Evolutionary conservation across 1,284 basidiomycete genomes (phyloP).

Genomic region (Earliella scabrosa): DNA sequence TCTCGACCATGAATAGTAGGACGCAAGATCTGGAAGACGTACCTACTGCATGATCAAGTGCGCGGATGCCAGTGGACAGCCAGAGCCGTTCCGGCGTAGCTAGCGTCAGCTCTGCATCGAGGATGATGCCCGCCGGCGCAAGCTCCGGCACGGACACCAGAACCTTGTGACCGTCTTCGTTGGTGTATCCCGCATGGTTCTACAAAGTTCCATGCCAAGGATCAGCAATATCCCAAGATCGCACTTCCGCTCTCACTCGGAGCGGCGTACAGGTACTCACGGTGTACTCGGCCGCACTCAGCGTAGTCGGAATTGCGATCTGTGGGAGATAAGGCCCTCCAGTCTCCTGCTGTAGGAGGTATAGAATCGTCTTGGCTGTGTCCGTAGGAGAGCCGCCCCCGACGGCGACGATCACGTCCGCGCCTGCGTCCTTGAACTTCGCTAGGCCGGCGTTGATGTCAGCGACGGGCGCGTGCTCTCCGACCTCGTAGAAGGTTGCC

Average conservation of each 20-base stretch:
- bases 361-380: constrained; percentile 73
- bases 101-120: constrained; percentile 78
- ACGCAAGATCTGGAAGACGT: no score
- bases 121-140: constrained; percentile 72
- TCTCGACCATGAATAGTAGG: no score
- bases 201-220: background rate
- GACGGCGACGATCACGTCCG: constrained; percentile 73
- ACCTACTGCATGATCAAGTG: constrained; percentile 82
- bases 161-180: constrained; percentile 72
- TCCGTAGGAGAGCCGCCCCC: constrained; percentile 85
- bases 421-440: constrained; percentile 55
- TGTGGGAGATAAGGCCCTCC: constrained; percentile 52
- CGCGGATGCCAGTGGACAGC: constrained; percentile 79
- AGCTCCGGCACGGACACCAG: constrained; percentile 56
- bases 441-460: constrained; percentile 70
- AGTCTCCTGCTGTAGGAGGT: constrained; percentile 58
- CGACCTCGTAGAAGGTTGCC: constrained; percentile 76
- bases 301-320: constrained; percentile 82
- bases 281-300: constrained; percentile 81
- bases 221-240: background rate
- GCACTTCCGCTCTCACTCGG: no score
- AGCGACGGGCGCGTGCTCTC: constrained; percentile 75
- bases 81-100: constrained; percentile 78
- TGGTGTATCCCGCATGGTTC: constrained; percentile 76
- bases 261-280: no score